Percentiles rank a stretch among this genome's conserved stretches.
Evolutionary conservation across 176 grass and related monocot genomes (phyloP).

Genomic region (Bothriochloa decipiens): DNA sequence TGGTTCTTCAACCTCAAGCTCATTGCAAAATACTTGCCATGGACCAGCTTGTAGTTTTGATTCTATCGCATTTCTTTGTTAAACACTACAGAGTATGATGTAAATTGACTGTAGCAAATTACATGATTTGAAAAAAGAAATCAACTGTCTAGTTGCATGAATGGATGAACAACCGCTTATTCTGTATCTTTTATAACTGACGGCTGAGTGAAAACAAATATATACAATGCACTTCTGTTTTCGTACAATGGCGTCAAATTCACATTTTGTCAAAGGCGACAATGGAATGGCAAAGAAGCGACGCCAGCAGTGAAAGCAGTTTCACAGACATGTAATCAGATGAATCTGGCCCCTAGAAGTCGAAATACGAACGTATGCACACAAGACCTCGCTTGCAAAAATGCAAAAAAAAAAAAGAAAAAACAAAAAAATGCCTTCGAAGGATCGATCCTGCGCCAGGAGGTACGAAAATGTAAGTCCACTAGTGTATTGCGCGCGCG

Average conservation of each 20-base stretch:
- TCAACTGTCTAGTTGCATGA: slow-evolving; percentile 30
- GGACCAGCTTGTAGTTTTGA: slow-evolving; percentile 18
- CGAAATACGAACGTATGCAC: too few species aligned
- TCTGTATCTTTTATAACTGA: slow-evolving; percentile 39
- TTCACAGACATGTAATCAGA: neutral
- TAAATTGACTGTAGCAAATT: neutral
- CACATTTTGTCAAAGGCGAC: slow-evolving; percentile 8
- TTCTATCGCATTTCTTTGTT: slow-evolving; percentile 21
- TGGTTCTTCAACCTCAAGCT: too few species aligned
- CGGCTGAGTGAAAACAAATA: neutral
- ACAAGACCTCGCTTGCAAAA: too few species aligned
- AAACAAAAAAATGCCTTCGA: too few species aligned
- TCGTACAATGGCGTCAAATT: neutral
- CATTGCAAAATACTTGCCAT: slow-evolving; percentile 68
- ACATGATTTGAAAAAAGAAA: slow-evolving; percentile 28
- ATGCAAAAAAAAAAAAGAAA: too few species aligned
- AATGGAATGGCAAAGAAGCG: neutral
- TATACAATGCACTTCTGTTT: neutral
- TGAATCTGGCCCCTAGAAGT: too few species aligned
- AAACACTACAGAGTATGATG: neutral
- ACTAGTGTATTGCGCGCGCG: too few species aligned
- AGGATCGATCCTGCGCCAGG: too few species aligned
- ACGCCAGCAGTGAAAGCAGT: neutral
- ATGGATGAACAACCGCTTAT: slow-evolving; percentile 10
- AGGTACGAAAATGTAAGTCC: too few species aligned